Base-by-base conservation (phyloP, 2,329 filamentous ascomycete genomes). In the Bipolaris bicolor region DNA sequence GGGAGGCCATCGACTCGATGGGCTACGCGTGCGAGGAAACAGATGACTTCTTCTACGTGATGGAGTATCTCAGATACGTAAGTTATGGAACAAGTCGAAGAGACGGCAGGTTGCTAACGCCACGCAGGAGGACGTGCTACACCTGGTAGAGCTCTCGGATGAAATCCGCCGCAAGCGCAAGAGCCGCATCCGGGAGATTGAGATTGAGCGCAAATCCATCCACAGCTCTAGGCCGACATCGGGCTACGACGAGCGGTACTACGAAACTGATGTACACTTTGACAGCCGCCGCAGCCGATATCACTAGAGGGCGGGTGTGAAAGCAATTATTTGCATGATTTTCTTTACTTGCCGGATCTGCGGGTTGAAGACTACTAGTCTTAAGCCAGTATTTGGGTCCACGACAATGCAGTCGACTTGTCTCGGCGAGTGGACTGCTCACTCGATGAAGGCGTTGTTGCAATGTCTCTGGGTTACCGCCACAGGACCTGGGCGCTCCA, bases 11-110 rank as follows among this genome's bases (percentile, higher is more conserved):
- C 63, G 89, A 96, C 66, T 83, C 89, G 68, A 80, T 88, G 71
- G 91, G 91, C 2, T 98, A 97, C 76, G 88, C 91, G 58, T 98
- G 88, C 71, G 92, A 97, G 74, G 93, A 98, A 82, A 95, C 91
- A 0, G 89, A 92, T 52, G 86, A 84, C 61, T 96, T 92, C 77
- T 98, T 90, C 78, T 98, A 97, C 76, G 87, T 98, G 44, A 94
- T 97, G 81, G 87, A 94, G 62, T 97, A 96, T 75, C 83, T 99
- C 51, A 82, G 84, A 79, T 92, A 95, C 73, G 93, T 97, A 82
- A 84, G 92, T 86, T 34, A 13, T 6, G 37, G 7, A 18, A 20
- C 26, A 3, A 11, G 13, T 16, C 5, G 1, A 9, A 11, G 11
- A n/a, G 11, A 9, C 6, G 44, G 46, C 34, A 5, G 16, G 29